Conservation (phyloP, 192 early-diverging fungal genomes). For the Chytriomyces confervae region DNA sequence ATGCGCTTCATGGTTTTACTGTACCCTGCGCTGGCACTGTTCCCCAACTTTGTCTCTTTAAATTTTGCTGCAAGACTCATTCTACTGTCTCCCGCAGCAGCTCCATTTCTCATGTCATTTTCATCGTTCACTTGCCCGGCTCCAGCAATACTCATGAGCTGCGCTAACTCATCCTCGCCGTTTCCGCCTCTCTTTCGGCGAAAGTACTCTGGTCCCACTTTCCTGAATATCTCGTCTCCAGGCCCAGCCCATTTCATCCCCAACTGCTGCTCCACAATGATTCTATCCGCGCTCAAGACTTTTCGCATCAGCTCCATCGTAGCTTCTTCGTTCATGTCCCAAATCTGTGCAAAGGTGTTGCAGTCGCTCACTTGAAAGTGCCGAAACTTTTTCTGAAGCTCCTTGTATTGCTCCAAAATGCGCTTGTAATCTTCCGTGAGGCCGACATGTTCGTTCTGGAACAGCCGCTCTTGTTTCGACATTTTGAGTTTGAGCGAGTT, state of each 20-base stretch:
- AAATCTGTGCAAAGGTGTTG: conserved; percentile 57
- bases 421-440: conserved; percentile 67
- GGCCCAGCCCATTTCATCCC: conserved; percentile 57
- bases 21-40: conserved; percentile 29
- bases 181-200: conserved; percentile 10
- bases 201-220: conserved; percentile 45
- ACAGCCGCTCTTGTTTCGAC: conserved; percentile 59
- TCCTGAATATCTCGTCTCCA: conserved; percentile 51
- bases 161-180: neutral
- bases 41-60: conserved; percentile 37
- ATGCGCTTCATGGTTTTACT: conserved; percentile 53
- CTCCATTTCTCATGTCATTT: conserved; percentile 1
- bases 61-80: conserved; percentile 45
- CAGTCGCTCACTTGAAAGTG: conserved; percentile 60
- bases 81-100: neutral
- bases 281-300: conserved; percentile 59
- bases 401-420: conserved; percentile 65
- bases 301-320: conserved; percentile 59
- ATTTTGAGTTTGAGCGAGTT: conserved; percentile 62
- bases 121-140: neutral
- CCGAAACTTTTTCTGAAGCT: conserved; percentile 66
- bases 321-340: conserved; percentile 63
- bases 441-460: conserved; percentile 53
- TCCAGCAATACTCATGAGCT: conserved; percentile 8
- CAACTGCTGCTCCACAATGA: conserved; percentile 66